phyloP scores from a whole-genome alignment of 129 eudicot genomes.

The Chrysanthemum lavandulifolium region DNA sequence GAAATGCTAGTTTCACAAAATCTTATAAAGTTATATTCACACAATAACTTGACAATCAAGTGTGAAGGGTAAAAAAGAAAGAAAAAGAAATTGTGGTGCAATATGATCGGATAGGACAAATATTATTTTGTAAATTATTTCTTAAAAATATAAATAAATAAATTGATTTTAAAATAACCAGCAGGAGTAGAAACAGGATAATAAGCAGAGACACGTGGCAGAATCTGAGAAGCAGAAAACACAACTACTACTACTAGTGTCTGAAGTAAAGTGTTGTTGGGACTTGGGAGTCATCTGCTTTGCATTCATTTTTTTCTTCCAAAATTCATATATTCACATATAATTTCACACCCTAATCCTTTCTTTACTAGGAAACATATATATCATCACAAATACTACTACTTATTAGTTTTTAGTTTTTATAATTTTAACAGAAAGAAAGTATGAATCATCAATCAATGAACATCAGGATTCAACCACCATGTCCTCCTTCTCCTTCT shows the following conservation, averaged over 20 bases:
- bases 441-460: constrained; percentile 41
- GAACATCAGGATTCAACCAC: constrained; percentile 55
- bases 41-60: too few relatives aligned
- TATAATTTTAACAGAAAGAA: neutral
- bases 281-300: neutral
- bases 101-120: too few relatives aligned
- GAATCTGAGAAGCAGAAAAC: constrained; percentile 11
- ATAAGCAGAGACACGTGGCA: constrained; percentile 38
- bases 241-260: constrained; percentile 4
- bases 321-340: constrained; percentile 23
- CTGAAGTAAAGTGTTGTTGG: neutral
- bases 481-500: constrained; percentile 51
- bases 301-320: constrained; percentile 19
- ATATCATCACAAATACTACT: too few relatives aligned
- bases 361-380: constrained; percentile 3
- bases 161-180: neutral
- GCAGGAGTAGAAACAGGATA: constrained; percentile 28
- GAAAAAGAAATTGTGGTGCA: too few relatives aligned
- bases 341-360: constrained; percentile 31
- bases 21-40: too few relatives aligned
- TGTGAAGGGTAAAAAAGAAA: too few relatives aligned
- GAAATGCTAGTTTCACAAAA: too few relatives aligned
- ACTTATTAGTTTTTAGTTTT: neutral
- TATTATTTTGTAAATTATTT: too few relatives aligned
- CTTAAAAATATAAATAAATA: neutral